Percentiles rank a stretch among this genome's conserved stretches.
phyloP scores from a whole-genome alignment of 2,329 filamentous ascomycete genomes.

The Diaporthe amygdali region DNA sequence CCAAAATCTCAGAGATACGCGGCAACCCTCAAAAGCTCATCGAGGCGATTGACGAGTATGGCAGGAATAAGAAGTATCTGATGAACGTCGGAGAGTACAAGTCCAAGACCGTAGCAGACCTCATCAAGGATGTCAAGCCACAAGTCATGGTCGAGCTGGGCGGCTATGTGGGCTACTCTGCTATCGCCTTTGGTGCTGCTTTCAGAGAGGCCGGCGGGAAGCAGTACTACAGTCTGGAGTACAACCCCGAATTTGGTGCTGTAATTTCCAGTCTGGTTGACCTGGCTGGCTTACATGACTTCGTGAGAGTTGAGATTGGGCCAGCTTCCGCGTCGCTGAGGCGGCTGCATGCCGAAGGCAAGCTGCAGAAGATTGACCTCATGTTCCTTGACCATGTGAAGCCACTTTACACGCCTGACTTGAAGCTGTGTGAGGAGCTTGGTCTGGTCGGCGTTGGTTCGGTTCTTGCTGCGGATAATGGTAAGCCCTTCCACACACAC shows the following conservation, averaged over 20 bases:
- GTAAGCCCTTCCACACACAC: constrained; percentile 25
- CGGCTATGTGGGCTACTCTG: constrained; percentile 83
- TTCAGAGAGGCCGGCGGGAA: constrained; percentile 66
- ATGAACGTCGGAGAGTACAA: constrained; percentile 84
- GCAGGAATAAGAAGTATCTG: constrained; percentile 66
- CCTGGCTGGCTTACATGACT: constrained; percentile 73
- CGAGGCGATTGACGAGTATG: constrained; percentile 72
- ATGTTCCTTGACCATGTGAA: constrained; percentile 86
- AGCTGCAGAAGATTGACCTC: constrained; percentile 67
- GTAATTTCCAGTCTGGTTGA: constrained; percentile 73
- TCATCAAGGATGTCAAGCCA: constrained; percentile 68
- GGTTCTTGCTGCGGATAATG: constrained; percentile 71
- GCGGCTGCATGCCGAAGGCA: constrained; percentile 59
- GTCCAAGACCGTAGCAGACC: constrained; percentile 70
- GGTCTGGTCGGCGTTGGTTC: constrained; percentile 67
- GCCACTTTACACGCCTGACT: constrained; percentile 73
- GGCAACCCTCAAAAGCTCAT: constrained; percentile 69
- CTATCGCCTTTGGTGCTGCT: constrained; percentile 74
- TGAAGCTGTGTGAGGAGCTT: constrained; percentile 78
- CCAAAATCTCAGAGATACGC: constrained; percentile 66
- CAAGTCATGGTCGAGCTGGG: constrained; percentile 68
- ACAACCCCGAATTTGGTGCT: constrained; percentile 75
- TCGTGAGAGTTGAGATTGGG: constrained; percentile 75
- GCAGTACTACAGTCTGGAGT: constrained; percentile 74
- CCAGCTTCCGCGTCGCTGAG: constrained; percentile 69